A percentile compares a stretch with the other conserved stretches of the same genome.
These are phyloP conservation scores for Theobroma grandiflorum DNA, from an alignment of 441 rosid genomes.

Conservation along the genomic window DNA sequence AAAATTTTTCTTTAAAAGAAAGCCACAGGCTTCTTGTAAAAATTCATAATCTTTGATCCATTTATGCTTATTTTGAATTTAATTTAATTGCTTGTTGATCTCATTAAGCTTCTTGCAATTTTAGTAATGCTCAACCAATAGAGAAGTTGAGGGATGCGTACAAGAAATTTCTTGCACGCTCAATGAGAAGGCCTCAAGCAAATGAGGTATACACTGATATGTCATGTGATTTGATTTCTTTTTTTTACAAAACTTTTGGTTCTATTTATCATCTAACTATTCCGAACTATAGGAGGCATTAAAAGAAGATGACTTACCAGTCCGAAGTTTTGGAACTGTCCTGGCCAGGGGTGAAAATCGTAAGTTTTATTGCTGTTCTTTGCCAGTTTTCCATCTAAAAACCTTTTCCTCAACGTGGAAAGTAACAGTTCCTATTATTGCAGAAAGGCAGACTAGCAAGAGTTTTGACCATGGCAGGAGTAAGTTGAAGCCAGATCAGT, in stretches of 20 bases:
- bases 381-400: conserved; percentile 5
- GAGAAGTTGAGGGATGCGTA: conserved; percentile 75
- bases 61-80: conserved; percentile 3
- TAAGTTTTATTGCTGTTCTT: conserved; percentile 41
- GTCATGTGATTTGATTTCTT: neutral
- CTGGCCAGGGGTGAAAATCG: conserved; percentile 62
- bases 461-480: conserved; percentile 45
- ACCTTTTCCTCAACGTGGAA: conserved; percentile 16
- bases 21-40: neutral
- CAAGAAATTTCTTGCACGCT: conserved; percentile 64
- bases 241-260: conserved; percentile 9
- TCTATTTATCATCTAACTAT: conserved; percentile 10
- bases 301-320: conserved; percentile 56
- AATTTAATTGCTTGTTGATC: neutral
- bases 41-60: conserved; percentile 4
- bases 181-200: conserved; percentile 51
- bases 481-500: conserved; percentile 66
- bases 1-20: neutral
- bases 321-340: conserved; percentile 85
- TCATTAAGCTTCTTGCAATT: conserved; percentile 7
- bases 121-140: conserved; percentile 70
- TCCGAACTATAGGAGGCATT: conserved; percentile 49
- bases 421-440: conserved; percentile 21
- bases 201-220: conserved; percentile 48
- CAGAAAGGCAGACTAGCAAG: conserved; percentile 60